phyloP scores from a whole-genome alignment of 148 eudicot genomes.

The Linanthus parryae region DNA sequence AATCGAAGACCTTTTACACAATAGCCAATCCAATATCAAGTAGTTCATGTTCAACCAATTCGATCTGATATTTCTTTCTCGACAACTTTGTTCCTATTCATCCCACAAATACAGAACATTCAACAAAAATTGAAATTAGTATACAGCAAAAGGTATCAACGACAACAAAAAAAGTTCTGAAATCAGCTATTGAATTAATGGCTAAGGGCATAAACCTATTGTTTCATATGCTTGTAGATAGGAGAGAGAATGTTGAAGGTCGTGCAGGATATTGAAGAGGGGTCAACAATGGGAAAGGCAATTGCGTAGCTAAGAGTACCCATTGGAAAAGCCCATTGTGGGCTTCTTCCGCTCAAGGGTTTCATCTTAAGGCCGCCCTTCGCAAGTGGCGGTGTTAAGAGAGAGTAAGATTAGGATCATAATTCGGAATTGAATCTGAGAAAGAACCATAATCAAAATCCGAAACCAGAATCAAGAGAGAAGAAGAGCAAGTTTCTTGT shows the following conservation, averaged over 20 bases:
- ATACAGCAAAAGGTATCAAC: background rate
- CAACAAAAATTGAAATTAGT: conserved; percentile 5
- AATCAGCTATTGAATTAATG: background rate
- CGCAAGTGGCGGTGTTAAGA: too few relatives aligned
- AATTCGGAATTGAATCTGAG: too few relatives aligned
- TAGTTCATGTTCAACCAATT: conserved; percentile 80
- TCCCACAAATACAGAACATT: conserved; percentile 23
- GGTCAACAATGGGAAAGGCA: conserved; percentile 54
- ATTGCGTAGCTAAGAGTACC: conserved; percentile 62
- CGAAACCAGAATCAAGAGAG: too few relatives aligned
- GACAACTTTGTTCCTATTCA: conserved; percentile 61
- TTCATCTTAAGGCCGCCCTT: too few relatives aligned
- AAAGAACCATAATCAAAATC: too few relatives aligned
- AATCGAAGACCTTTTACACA: conserved; percentile 82
- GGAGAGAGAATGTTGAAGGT: conserved; percentile 98
- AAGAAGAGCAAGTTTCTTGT: too few relatives aligned
- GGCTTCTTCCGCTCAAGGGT: too few relatives aligned
- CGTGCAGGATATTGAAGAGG: conserved; percentile 70
- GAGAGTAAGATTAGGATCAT: too few relatives aligned
- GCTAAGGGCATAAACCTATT: conserved; percentile 39
- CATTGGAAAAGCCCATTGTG: too few relatives aligned
- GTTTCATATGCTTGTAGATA: conserved; percentile 70
- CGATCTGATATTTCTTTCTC: conserved; percentile 73
- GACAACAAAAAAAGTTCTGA: background rate
- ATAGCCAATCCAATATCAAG: conserved; percentile 87